Base-by-base conservation (phyloP, 164 flowering plant genomes). In the Liriodendron chinense region DNA sequence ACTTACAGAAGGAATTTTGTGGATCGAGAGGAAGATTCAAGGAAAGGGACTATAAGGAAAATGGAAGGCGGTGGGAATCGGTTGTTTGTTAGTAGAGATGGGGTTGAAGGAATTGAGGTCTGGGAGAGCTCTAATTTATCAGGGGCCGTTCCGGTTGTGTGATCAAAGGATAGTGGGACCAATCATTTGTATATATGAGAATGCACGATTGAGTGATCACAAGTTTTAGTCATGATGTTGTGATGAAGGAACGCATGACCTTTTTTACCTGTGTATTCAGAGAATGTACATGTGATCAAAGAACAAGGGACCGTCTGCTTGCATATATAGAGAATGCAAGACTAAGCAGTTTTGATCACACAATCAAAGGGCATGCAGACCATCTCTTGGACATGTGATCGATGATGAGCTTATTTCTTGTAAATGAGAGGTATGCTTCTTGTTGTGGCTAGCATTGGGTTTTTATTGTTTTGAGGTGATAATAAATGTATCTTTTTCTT, bases 51-150 rank as follows among this genome's bases (percentile, higher is more conserved):
- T 9, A 88, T 96, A 34, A 84, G 59, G 75, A 87, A 64, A 71
- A 92, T 96, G 48, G 97, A 89, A 78, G 96, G 94, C 16, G 98
- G 97, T 28, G 92, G 95, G 22, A 82, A 94, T 66, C 84, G 99
- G 82, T 83, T 96, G 68, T 96, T 92, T 83, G 90, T 96, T 53
- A 85, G 90, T 56, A 85, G 98, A 69, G 90, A 92, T 79, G 84
- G 82, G 68, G 90, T 85, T 25, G 98, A 94, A 74, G 99, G 97
- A 1, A 80, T 94, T 80, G 97, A 96, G 74, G 99, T 96, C 5
- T 96, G 98, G 99, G 96, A 94, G 80, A 94, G 87, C 76, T 92
- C 92, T 47, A 8, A 81, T 69, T 74, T 72, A 61, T 88, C 96
- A 0, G 85, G 84, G 28, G 81, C 74, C 1, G 75, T 78, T 74